Evolutionary conservation across 2,329 filamentous ascomycete genomes (phyloP).

Genomic region (Diaporthe helianthi): DNA sequence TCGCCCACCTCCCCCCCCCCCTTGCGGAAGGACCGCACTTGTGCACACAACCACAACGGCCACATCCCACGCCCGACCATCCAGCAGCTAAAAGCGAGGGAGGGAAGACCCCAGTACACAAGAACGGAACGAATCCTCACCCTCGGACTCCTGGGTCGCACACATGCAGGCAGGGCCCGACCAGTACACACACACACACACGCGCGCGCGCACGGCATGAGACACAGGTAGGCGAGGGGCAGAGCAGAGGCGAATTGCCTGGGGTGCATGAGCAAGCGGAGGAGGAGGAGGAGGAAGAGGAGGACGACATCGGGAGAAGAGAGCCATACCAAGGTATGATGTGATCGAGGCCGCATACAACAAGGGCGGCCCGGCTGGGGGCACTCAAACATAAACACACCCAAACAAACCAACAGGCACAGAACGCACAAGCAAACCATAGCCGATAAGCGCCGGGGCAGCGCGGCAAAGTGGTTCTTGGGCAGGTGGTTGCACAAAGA

Average conservation of each 20-base stretch:
- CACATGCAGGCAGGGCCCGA: no score
- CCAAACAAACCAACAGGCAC: no score
- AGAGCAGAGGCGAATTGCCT: no score
- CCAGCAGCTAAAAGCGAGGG: background rate
- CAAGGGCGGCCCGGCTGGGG: background rate
- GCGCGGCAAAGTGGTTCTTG: background rate
- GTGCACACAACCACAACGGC: background rate
- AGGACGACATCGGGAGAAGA: background rate
- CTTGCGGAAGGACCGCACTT: background rate
- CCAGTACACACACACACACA: no score
- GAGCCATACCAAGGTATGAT: background rate
- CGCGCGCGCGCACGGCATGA: no score
- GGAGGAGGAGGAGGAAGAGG: background rate
- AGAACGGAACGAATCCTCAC: background rate
- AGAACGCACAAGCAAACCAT: background rate
- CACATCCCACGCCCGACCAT: background rate
- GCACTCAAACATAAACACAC: background rate
- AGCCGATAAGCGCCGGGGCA: constrained; percentile 17
- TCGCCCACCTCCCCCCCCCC: background rate
- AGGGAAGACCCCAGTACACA: no score
- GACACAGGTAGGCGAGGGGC: no score
- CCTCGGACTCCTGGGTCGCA: background rate
- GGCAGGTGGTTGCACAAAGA: background rate
- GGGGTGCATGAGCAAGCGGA: background rate
- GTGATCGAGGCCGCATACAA: background rate